A percentile compares a stretch with the other conserved stretches of the same genome.
These are phyloP conservation scores for Tulasnella sp. DNA, from an alignment of 768 basidiomycete genomes.

Conservation along the genomic window DNA sequence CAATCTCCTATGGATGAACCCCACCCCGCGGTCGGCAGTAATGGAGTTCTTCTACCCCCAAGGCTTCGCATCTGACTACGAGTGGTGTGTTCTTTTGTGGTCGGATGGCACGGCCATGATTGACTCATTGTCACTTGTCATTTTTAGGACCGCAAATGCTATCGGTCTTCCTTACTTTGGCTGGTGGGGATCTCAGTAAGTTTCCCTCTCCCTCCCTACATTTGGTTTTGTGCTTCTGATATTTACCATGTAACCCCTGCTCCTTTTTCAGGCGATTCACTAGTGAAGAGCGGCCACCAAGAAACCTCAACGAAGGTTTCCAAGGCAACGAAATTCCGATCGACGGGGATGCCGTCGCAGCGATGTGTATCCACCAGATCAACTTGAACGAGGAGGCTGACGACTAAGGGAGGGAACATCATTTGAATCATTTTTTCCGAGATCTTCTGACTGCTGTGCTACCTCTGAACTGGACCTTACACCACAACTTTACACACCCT, in stretches of 20 bases:
- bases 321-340: conserved; percentile 1
- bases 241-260: too few relatives aligned
- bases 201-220: neutral
- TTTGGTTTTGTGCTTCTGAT: neutral
- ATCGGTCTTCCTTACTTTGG: neutral
- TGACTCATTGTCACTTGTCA: too few relatives aligned
- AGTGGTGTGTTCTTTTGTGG: conserved; percentile 31
- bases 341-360: neutral
- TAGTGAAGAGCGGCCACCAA: neutral
- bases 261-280: neutral
- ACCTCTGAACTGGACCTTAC: too few relatives aligned
- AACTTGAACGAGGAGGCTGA: too few relatives aligned
- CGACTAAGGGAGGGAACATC: too few relatives aligned
- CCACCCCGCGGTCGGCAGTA: conserved; percentile 67
- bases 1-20: conserved; percentile 85
- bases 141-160: too few relatives aligned
- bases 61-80: conserved; percentile 80
- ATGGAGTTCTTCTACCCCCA: conserved; percentile 84
- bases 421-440: too few relatives aligned
- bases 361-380: too few relatives aligned
- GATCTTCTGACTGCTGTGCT: too few relatives aligned
- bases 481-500: too few relatives aligned
- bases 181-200: neutral
- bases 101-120: too few relatives aligned
- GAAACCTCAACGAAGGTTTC: neutral